Conservation (phyloP, 202 grass and related monocot species). For the Carex arenaria region DNA sequence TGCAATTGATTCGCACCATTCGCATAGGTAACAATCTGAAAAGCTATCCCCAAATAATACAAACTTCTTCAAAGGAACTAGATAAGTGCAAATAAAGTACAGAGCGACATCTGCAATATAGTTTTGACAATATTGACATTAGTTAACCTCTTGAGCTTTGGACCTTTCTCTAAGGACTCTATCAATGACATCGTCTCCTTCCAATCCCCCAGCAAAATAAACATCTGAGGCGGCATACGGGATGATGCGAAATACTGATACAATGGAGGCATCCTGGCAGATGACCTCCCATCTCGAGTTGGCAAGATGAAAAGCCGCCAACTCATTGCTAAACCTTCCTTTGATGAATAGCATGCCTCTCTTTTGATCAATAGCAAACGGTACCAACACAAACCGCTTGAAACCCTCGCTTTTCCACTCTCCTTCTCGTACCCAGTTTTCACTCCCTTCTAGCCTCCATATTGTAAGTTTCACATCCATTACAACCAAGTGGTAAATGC, state of each 20-base stretch:
- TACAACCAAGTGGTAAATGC: neutral
- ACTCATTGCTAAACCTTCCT: slow-evolving; percentile 4
- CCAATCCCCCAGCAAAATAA: neutral
- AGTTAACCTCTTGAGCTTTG: neutral
- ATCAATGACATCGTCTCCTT: neutral
- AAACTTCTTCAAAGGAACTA: neutral
- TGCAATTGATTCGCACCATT: neutral
- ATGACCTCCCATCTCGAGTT: slow-evolving; percentile 1
- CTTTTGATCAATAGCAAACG: neutral
- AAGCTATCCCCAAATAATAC: neutral
- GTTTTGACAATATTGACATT: neutral
- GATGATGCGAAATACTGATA: neutral
- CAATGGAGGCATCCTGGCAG: neutral
- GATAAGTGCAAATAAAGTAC: neutral
- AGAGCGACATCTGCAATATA: neutral
- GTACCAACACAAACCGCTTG: neutral
- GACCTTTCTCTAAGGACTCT: neutral
- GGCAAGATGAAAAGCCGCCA: neutral
- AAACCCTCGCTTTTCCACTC: neutral
- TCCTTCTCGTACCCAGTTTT: neutral
- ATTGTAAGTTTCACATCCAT: neutral
- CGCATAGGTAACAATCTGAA: neutral
- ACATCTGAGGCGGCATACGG: neutral
- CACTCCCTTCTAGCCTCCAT: neutral
- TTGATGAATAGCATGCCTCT: slow-evolving; percentile 4